Percentiles rank a stretch among this genome's conserved stretches.
These are phyloP conservation scores for Leccinum imitatum DNA, from an alignment of 768 basidiomycete genomes.

Conservation along the genomic window DNA sequence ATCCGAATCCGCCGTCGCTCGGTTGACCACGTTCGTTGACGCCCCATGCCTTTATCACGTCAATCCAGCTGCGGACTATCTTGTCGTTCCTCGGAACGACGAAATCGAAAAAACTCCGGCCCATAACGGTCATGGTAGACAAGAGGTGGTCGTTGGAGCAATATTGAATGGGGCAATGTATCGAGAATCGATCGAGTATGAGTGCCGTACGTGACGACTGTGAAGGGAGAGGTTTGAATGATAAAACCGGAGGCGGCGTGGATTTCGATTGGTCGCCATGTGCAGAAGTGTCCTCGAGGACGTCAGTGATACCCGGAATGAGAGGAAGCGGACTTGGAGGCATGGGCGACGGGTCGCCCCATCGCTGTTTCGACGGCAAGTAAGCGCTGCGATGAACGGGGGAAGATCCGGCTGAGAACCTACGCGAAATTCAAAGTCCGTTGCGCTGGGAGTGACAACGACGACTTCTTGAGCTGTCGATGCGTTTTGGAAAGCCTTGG, in stretches of 20 bases:
- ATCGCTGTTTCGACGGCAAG: conserved; percentile 45
- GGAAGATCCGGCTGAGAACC: conserved; percentile 21
- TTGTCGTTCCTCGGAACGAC: conserved; percentile 62
- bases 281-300: conserved; percentile 8
- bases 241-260: conserved; percentile 33
- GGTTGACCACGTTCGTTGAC: conserved; percentile 83
- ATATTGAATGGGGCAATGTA: conserved; percentile 63
- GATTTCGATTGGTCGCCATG: conserved; percentile 7
- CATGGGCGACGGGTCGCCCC: conserved; percentile 68
- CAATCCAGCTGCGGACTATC: conserved; percentile 71
- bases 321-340: conserved; percentile 47
- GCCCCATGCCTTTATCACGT: conserved; percentile 78
- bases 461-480: conserved; percentile 83
- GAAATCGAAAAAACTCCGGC: conserved; percentile 75
- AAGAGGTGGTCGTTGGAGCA: conserved; percentile 74
- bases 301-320: conserved; percentile 19
- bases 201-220: conserved; percentile 77
- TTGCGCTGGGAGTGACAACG: conserved; percentile 61
- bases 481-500: conserved; percentile 75
- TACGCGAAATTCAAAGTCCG: conserved; percentile 55
- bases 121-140: conserved; percentile 55
- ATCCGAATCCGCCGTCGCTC: conserved; percentile 83
- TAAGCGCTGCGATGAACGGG: conserved; percentile 6
- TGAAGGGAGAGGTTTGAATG: conserved; percentile 62
- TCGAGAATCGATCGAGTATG: conserved; percentile 76